Evolutionary conservation across 2,329 filamentous ascomycete genomes (phyloP), one percentile per base, ranked within the genome.

Genomic region (Diaporthe eres): DNA sequence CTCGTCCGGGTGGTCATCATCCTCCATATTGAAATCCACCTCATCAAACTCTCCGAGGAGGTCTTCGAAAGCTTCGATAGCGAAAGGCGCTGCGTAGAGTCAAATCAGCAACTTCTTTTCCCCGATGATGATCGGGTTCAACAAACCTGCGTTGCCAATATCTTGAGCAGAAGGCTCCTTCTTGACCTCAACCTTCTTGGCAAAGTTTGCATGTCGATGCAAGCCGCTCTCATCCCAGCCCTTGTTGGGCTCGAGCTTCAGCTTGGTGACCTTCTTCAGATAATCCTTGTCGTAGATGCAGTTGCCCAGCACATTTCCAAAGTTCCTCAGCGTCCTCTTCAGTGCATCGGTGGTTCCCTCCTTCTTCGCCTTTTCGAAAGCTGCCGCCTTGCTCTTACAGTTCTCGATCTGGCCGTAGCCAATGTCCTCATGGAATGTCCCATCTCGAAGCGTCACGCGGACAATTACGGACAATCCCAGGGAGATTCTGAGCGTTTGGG

Each of bases 311-410:
- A 98, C 94, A 80, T 98, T 98, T 76, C 97, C 97, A 84, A 99
- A 99, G 78, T 92, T 98, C 76, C 96, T 90, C 81, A 99, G 83
- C 1, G 97, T 92, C 79, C 97, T 90, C 85, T 99, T 99, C 82
- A 99, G 83, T 1, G 92, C 97, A 85, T 99, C 97, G 13, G 97
- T 98, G 3, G 95, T 97, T 10, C 95, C 97, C 86, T 98, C 96
- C 84, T 99, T 99, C 87, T 98, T 99, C 1, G 97, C 96, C 85
- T 99, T 99, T 83, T 99, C 97, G 81, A 98, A 99, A 0, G 96
- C 97, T 71, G 94, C 94, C 4, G 96, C 96, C 86, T 99, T 99
- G 74, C 95, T 94, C 85, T 96, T 97, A 84, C 93, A 95, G 81
- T 99, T 99, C 84, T 98, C 96, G 80, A 98, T 98, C 79, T 97